Conservation (phyloP, 1,284 basidiomycete species). For the Caloboletus firmus region DNA sequence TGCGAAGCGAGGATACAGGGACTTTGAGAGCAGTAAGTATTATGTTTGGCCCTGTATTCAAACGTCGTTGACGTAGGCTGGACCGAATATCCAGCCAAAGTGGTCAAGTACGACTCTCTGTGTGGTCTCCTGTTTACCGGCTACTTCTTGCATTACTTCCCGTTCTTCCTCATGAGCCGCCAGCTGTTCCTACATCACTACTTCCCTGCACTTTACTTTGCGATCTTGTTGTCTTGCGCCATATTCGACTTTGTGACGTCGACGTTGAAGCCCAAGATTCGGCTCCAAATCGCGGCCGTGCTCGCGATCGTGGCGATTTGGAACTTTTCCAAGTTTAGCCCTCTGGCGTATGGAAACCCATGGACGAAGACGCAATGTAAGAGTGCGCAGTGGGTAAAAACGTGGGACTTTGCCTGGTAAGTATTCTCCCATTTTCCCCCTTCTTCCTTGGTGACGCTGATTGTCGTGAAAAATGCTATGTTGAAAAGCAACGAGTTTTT, state of each 20-base stretch:
- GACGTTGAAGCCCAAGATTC: conserved; percentile 69
- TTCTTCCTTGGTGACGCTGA: conserved; percentile 1
- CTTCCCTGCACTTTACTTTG: conserved; percentile 94
- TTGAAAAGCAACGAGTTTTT: conserved; percentile 58
- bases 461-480: neutral
- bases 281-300: conserved; percentile 78
- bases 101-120: conserved; percentile 89
- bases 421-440: conserved; percentile 25
- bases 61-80: neutral
- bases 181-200: conserved; percentile 98
- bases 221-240: conserved; percentile 76
- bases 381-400: conserved; percentile 81
- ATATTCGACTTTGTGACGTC: conserved; percentile 88
- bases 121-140: conserved; percentile 92
- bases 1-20: conserved; percentile 86
- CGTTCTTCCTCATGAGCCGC: conserved; percentile 95
- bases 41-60: accelerated
- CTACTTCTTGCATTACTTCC: conserved; percentile 93
- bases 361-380: conserved; percentile 87
- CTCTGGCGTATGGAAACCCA: conserved; percentile 79
- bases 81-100: conserved; percentile 56
- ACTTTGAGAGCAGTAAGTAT: conserved; percentile 85
- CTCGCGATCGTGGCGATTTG: conserved; percentile 74
- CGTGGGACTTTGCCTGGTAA: conserved; percentile 95
- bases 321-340: conserved; percentile 80